phyloP scores from a whole-genome alignment of 495 filamentous ascomycete genomes.

The Aspergillus homomorphus region DNA sequence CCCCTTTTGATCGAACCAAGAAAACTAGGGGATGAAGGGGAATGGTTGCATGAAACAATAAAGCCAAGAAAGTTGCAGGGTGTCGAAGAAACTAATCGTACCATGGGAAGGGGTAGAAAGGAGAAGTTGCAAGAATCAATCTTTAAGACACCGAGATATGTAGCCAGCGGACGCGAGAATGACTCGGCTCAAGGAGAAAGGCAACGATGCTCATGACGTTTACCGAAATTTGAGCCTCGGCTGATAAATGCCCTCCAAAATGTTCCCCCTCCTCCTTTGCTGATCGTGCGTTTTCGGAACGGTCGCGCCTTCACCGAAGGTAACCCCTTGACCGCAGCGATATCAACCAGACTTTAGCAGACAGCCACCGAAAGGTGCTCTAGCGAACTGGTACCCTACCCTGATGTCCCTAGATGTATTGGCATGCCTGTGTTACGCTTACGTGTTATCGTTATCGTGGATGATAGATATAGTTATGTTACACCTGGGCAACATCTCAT shows the following conservation, averaged over 20 bases:
- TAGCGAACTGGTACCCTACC: no score
- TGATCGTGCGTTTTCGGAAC: not conserved
- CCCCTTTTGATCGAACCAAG: no score
- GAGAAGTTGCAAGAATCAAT: not conserved
- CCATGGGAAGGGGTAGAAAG: not conserved
- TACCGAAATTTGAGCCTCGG: slow-evolving; percentile 45
- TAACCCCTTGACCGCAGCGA: no score
- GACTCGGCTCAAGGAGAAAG: slow-evolving; percentile 30
- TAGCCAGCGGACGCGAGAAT: slow-evolving; percentile 27
- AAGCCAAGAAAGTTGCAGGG: no score
- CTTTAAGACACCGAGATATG: slow-evolving; percentile 2
- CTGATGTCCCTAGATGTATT: no score
- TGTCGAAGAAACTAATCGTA: not conserved
- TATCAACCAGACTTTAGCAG: no score
- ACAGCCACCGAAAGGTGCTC: no score
- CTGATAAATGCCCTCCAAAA: no score
- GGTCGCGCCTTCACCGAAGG: not conserved
- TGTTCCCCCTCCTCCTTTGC: slow-evolving; percentile 1
- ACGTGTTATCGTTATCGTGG: not conserved
- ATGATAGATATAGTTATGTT: not conserved
- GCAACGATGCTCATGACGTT: slow-evolving; percentile 41
- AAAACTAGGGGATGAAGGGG: no score
- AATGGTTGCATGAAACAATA: no score
- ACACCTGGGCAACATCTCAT: not conserved
- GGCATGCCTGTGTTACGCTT: not conserved